Evolutionary conservation across 1,284 basidiomycete species (phyloP).

Genomic region (Cryptococcus sp.): DNA sequence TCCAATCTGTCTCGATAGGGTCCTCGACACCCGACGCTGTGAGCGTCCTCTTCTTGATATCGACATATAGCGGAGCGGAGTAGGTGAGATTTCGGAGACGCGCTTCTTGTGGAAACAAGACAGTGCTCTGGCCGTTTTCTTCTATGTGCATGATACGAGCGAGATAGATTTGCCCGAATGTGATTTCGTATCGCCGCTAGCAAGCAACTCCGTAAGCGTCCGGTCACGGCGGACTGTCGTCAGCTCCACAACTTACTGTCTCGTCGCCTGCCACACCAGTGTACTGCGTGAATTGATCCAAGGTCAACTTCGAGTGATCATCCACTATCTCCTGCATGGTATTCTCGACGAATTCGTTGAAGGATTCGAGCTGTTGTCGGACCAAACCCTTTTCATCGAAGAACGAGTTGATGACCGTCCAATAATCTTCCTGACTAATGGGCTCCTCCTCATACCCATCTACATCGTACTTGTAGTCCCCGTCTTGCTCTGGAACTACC

Average conservation of each 20-base stretch:
- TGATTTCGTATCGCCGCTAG: conserved; percentile 90
- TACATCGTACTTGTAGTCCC: conserved; percentile 23
- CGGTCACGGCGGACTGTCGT: too few relatives aligned
- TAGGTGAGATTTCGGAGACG: conserved; percentile 76
- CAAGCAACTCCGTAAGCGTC: conserved; percentile 3
- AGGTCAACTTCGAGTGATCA: conserved; percentile 87
- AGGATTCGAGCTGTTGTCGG: conserved; percentile 95
- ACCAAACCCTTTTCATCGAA: conserved; percentile 98
- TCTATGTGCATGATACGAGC: conserved; percentile 93
- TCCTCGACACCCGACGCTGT: conserved; percentile 70
- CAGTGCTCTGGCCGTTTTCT: conserved; percentile 88
- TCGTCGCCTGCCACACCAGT: conserved; percentile 77
- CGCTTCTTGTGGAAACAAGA: conserved; percentile 97
- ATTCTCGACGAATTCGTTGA: conserved; percentile 98
- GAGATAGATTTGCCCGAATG: conserved; percentile 96
- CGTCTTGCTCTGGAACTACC: conserved; percentile 14
- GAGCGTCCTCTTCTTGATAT: conserved; percentile 86
- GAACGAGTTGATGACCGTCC: conserved; percentile 94
- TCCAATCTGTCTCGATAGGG: conserved; percentile 77
- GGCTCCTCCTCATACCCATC: conserved; percentile 61
- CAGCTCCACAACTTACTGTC: conserved; percentile 53
- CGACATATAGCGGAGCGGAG: conserved; percentile 93
- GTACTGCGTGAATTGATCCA: conserved; percentile 96
- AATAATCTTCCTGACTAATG: conserved; percentile 88
- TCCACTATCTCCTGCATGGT: conserved; percentile 99